Evolutionary conservation across 495 filamentous ascomycete species (phyloP).

Genomic region (Schizothecium vesticola): DNA sequence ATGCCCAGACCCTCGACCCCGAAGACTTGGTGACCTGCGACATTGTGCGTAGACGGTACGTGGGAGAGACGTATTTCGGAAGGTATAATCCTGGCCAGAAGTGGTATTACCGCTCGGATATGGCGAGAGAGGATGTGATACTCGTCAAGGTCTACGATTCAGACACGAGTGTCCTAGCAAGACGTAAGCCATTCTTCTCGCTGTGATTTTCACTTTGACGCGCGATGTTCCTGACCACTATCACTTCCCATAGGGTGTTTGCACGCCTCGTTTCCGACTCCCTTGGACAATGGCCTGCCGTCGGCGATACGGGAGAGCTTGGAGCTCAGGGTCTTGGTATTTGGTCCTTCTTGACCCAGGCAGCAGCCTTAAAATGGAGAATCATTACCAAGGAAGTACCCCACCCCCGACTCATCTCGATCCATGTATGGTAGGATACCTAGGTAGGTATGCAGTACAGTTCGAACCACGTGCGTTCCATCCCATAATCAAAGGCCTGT

Average conservation of each 20-base stretch:
- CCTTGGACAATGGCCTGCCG: not conserved
- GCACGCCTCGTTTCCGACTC: not conserved
- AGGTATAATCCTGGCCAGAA: not conserved
- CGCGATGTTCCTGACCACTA: no score
- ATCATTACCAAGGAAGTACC: no score
- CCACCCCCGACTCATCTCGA: no score
- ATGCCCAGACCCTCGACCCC: not conserved
- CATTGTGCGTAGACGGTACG: constrained; percentile 2
- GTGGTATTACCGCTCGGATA: constrained; percentile 2
- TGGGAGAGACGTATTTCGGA: constrained; percentile 4
- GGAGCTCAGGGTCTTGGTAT: not conserved
- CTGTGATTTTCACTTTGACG: no score
- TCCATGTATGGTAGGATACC: no score
- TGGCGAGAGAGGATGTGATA: not conserved
- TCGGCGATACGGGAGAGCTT: not conserved
- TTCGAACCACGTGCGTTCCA: no score
- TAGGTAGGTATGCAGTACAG: no score
- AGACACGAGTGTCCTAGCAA: not conserved
- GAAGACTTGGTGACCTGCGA: constrained; percentile 1
- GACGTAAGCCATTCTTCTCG: not conserved
- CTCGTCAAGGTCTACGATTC: constrained; percentile 7
- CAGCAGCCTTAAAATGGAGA: no score
- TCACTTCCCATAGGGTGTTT: not conserved
- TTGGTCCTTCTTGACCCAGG: not conserved
- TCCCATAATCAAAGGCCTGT: no score